A percentile compares a stretch with the other conserved stretches of the same genome.
These are phyloP conservation scores for Moniliella sp. DNA, from an alignment of 1,284 basidiomycete species.

Conservation along the genomic window DNA sequence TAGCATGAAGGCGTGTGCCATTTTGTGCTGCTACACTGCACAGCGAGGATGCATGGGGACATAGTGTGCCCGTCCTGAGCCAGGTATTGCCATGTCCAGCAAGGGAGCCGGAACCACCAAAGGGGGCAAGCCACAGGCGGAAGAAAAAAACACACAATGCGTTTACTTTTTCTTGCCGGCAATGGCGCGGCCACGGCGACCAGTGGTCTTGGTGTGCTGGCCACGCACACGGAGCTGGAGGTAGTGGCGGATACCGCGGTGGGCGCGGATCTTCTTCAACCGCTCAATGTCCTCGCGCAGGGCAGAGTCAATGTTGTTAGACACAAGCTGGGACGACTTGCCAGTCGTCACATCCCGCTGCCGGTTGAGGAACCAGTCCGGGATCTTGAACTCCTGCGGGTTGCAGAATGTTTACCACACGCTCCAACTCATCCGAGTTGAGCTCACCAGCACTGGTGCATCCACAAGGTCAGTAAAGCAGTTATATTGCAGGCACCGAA, in stretches of 20 bases:
- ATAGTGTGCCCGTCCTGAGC: no score
- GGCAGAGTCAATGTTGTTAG: conserved; percentile 94
- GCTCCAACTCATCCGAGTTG: conserved; percentile 91
- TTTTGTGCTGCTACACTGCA: no score
- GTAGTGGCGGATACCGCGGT: conserved; percentile 91
- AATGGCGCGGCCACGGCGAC: conserved; percentile 39
- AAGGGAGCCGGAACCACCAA: no score
- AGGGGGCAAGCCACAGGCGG: no score
- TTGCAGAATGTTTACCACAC: conserved; percentile 98
- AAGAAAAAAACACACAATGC: no score
- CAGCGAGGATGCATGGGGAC: no score
- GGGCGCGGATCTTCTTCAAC: conserved; percentile 96
- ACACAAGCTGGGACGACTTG: conserved; percentile 85
- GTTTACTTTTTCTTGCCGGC: conserved; percentile 31
- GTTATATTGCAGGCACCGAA: not conserved
- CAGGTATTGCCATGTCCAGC: no score
- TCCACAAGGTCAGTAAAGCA: not conserved
- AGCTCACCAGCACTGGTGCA: conserved; percentile 61
- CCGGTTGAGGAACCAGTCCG: conserved; percentile 96
- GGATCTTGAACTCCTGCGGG: conserved; percentile 98
- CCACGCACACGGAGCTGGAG: conserved; percentile 74
- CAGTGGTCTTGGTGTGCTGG: conserved; percentile 98
- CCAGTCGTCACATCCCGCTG: conserved; percentile 83
- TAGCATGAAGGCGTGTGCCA: no score
- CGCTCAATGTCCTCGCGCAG: conserved; percentile 94